These are phyloP conservation scores for Fusarium tjaetaba DNA, from an alignment of 2,329 filamentous ascomycete genomes.

Conservation along the genomic window DNA sequence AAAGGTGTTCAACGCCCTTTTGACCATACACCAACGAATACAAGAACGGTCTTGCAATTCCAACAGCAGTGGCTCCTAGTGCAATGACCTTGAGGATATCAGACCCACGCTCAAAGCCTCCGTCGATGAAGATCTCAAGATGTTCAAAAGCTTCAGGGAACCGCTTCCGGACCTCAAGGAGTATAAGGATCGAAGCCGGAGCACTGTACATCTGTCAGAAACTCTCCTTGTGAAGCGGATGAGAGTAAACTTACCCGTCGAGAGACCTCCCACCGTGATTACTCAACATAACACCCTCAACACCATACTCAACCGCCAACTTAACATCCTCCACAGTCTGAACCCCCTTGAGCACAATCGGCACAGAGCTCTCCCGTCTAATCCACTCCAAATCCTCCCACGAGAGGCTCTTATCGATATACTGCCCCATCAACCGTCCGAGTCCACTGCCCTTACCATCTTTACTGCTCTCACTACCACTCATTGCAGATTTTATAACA, in stretches of 20 bases:
- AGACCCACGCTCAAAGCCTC: conserved; percentile 62
- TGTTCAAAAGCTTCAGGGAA: conserved; percentile 60
- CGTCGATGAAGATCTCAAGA: conserved; percentile 64
- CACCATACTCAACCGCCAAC: conserved; percentile 58
- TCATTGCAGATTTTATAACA: conserved; percentile 50
- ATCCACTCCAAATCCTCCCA: conserved; percentile 67
- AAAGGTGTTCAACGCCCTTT: conserved; percentile 63
- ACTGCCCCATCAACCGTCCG: conserved; percentile 61
- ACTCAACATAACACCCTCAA: conserved; percentile 64
- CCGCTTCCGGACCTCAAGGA: conserved; percentile 60
- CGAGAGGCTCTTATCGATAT: conserved; percentile 61
- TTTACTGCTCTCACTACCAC: conserved; percentile 55
- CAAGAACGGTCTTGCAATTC: conserved; percentile 62
- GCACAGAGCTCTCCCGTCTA: conserved; percentile 54
- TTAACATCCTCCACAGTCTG: conserved; percentile 66
- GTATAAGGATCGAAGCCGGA: conserved; percentile 58
- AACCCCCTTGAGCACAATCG: conserved; percentile 66
- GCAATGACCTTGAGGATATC: conserved; percentile 65
- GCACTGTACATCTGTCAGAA: conserved; percentile 36
- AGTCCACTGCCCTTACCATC: conserved; percentile 64
- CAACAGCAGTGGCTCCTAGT: conserved; percentile 63
- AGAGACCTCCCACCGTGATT: conserved; percentile 68
- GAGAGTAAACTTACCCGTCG: conserved; percentile 51
- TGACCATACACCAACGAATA: conserved; percentile 65
- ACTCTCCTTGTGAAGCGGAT: rapidly evolving